Base-by-base conservation (phyloP, 2,329 filamentous ascomycete genomes). In the Neopestalotiopsis clavispora region DNA sequence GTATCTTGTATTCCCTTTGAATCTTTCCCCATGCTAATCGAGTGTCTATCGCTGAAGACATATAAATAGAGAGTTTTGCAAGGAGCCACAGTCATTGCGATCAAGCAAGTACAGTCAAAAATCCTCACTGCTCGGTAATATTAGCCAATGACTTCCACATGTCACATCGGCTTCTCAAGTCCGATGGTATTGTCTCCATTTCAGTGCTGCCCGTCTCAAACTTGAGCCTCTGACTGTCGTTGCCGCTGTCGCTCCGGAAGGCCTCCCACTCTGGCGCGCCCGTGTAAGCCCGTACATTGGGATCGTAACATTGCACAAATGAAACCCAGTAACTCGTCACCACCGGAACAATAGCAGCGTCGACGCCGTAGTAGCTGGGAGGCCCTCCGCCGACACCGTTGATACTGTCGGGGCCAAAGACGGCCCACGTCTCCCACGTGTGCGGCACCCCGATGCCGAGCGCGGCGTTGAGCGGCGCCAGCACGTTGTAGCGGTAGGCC, bases 261-360 rank as follows among this genome's bases (percentile, higher is more conserved):
- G 71, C 62, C 59, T 74, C 76, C 85, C 85, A 87, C 3, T 65
- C 72, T 2, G 84, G 84, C 3, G 82, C 76, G 1, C 73, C 78
- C 0, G 68, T 34, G 23, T 75, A 71, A 65, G 78, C 75, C 58
- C 80, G 69, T 9, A 71, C 56, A 67, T 85, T 86, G 1, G 86
- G 86, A 69, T 87, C 78, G 42, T 85, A 75, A 12, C 74, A 73
- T 30, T 78, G 76, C 23, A 85, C 82, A 71, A 88, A 88, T 20
- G 83, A 84, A 59, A 86, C 78, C 75, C 80, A 86, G 73, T 87
- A 87, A 62, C 78, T 77, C 83, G 85, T 85, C 20, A 85, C 78
- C 13, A 86, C 69, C 5, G 81, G 80, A 2, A 87, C 81, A 2
- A 86, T 77, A 2, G 75, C 75, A 3, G 80, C 79, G 72, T 87